Evolutionary conservation across 1,139 yeast species (phyloP).

Genomic region (Hemisphaericaspora subhashii): DNA sequence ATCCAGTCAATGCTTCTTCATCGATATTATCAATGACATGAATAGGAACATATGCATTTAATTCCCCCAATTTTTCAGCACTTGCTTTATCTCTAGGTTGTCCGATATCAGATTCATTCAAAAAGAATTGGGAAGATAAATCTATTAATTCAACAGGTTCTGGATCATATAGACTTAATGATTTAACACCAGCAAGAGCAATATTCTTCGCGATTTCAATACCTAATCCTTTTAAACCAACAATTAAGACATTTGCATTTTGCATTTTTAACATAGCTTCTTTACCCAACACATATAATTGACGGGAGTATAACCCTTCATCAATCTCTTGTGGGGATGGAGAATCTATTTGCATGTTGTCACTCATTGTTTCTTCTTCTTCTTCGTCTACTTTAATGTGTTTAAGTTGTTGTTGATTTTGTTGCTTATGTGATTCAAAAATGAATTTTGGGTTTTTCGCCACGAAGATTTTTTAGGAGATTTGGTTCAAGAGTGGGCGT

Average conservation of each 20-base stretch:
- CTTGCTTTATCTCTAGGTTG: slow-evolving; percentile 73
- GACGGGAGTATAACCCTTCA: slow-evolving; percentile 93
- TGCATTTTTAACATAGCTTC: slow-evolving; percentile 99
- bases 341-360: slow-evolving; percentile 55
- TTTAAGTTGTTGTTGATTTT: neutral
- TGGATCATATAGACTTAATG: slow-evolving; percentile 86
- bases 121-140: slow-evolving; percentile 86
- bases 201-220: slow-evolving; percentile 95
- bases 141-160: slow-evolving; percentile 64
- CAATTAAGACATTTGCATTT: slow-evolving; percentile 79
- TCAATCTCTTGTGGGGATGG: slow-evolving; percentile 63
- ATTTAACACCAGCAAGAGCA: slow-evolving; percentile 95
- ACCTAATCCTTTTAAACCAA: slow-evolving; percentile 91
- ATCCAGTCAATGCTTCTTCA: slow-evolving; percentile 51
- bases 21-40: slow-evolving; percentile 59
- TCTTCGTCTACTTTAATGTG: too few species aligned
- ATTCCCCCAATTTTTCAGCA: slow-evolving; percentile 66
- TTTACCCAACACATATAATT: slow-evolving; percentile 87
- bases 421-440: neutral
- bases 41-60: slow-evolving; percentile 88
- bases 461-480: neutral
- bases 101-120: slow-evolving; percentile 71
- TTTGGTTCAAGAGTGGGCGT: neutral
- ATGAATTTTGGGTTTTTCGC: neutral
- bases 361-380: slow-evolving; percentile 13